Conservation (phyloP, 495 filamentous ascomycete species). For the Neurospora sp. region DNA sequence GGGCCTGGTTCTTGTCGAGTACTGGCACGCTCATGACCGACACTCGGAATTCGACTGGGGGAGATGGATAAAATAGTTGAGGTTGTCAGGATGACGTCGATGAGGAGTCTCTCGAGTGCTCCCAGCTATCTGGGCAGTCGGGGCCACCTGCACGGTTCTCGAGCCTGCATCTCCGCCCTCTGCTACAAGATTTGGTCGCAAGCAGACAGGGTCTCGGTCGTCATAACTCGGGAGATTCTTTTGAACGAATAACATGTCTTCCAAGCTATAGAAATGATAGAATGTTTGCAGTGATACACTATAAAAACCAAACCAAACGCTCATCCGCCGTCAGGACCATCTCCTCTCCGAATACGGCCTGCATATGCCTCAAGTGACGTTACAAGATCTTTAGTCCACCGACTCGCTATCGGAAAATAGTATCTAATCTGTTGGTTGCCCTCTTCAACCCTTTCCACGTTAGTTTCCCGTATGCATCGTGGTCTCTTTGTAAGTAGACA, state of each 20-base stretch:
- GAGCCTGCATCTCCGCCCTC: background rate
- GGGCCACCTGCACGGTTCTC: background rate
- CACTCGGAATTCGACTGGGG: background rate
- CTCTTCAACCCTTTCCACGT: too few species aligned
- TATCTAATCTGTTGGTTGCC: too few species aligned
- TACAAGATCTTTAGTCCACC: background rate
- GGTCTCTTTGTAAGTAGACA: background rate
- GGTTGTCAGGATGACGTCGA: background rate
- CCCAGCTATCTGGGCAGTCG: background rate
- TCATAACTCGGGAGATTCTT: background rate
- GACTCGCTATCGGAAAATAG: too few species aligned
- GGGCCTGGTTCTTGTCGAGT: background rate
- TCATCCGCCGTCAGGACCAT: background rate
- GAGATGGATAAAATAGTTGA: background rate
- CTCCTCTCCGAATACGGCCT: background rate
- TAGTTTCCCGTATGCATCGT: too few species aligned
- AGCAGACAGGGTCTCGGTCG: background rate
- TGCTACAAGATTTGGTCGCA: background rate
- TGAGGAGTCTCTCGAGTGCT: background rate
- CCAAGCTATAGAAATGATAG: background rate
- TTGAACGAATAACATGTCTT: background rate
- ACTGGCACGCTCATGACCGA: background rate
- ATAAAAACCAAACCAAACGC: background rate
- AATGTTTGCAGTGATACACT: background rate
- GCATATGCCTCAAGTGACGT: background rate